A percentile compares a stretch with the other conserved stretches of the same genome.
Evolutionary conservation across 208 protist species (phyloP).

Genomic region (Wallacemonas sp.): DNA sequence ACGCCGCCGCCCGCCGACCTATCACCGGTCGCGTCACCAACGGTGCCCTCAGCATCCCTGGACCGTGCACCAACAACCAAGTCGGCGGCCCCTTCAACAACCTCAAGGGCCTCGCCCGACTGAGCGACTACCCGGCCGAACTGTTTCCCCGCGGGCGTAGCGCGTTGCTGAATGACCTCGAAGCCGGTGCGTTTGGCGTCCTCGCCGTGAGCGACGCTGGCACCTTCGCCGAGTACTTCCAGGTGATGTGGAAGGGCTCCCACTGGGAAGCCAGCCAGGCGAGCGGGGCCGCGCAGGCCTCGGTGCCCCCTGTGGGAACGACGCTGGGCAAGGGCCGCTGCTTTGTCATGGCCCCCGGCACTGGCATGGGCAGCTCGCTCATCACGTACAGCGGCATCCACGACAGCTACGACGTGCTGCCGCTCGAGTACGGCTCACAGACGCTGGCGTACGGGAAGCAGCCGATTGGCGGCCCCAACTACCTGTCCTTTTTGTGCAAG

Average conservation of each 20-base stretch:
- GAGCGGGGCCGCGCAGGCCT: slow-evolving; percentile 19
- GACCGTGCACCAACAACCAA: slow-evolving; percentile 43
- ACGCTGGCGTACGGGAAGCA: slow-evolving; percentile 35
- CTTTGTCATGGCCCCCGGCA: slow-evolving; percentile 62
- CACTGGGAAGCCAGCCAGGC: slow-evolving; percentile 34
- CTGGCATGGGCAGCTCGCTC: slow-evolving; percentile 62
- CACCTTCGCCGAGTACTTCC: slow-evolving; percentile 59
- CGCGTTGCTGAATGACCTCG: slow-evolving; percentile 69
- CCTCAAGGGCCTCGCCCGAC: slow-evolving; percentile 49
- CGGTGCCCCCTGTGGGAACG: slow-evolving; percentile 18
- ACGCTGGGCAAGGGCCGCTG: slow-evolving; percentile 46
- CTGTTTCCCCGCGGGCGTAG: slow-evolving; percentile 61
- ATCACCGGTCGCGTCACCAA: slow-evolving; percentile 44
- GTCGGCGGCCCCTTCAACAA: slow-evolving; percentile 74
- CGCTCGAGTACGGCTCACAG: slow-evolving; percentile 53
- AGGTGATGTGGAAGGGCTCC: slow-evolving; percentile 70
- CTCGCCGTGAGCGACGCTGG: slow-evolving; percentile 52
- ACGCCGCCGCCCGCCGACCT: slow-evolving; percentile 19
- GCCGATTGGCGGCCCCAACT: slow-evolving; percentile 10
- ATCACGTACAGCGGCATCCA: slow-evolving; percentile 49
- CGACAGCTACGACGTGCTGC: slow-evolving; percentile 41
- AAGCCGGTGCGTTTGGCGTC: slow-evolving; percentile 66
- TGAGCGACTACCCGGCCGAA: slow-evolving; percentile 48
- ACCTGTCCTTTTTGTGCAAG: background rate
- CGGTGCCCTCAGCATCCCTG: slow-evolving; percentile 58